phyloP scores from a whole-genome alignment of 169 alveolate species.

The Hepatocystis sp. region DNA sequence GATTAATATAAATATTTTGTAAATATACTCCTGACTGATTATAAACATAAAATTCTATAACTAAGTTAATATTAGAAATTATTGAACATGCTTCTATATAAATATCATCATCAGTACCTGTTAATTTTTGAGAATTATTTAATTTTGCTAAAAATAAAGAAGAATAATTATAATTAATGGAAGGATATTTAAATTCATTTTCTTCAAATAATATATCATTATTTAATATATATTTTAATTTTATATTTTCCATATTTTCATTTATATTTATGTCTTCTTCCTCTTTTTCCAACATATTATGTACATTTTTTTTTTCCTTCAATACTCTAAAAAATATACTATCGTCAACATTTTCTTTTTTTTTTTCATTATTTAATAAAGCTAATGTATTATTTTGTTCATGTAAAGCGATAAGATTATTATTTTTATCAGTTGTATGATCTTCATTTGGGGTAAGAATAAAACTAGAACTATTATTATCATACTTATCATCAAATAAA shows the following conservation, averaged over 20 bases:
- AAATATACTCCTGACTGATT: constrained; percentile 92
- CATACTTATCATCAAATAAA: not conserved
- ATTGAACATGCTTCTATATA: constrained; percentile 94
- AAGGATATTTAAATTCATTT: constrained; percentile 45
- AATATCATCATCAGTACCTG: constrained; percentile 94
- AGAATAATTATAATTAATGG: constrained; percentile 17
- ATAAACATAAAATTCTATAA: constrained; percentile 88
- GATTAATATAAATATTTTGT: constrained; percentile 92
- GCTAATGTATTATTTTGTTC: not conserved
- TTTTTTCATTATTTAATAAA: not conserved
- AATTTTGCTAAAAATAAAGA: constrained; percentile 39
- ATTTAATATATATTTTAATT: constrained; percentile 45
- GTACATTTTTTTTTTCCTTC: constrained; percentile 48
- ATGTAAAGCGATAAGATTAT: not conserved
- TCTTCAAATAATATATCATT: constrained; percentile 66
- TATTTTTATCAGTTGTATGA: not conserved
- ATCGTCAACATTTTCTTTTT: constrained; percentile 48
- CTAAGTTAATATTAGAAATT: constrained; percentile 91
- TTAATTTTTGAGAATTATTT: constrained; percentile 76
- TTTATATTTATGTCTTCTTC: not conserved
- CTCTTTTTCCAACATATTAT: constrained; percentile 30
- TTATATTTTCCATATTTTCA: constrained; percentile 44
- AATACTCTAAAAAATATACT: constrained; percentile 39
- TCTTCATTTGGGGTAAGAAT: not conserved
- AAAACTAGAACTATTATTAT: not conserved